Base-by-base conservation (phyloP, 2,329 filamentous ascomycete genomes). In the Westerdykella aurantiaca region DNA sequence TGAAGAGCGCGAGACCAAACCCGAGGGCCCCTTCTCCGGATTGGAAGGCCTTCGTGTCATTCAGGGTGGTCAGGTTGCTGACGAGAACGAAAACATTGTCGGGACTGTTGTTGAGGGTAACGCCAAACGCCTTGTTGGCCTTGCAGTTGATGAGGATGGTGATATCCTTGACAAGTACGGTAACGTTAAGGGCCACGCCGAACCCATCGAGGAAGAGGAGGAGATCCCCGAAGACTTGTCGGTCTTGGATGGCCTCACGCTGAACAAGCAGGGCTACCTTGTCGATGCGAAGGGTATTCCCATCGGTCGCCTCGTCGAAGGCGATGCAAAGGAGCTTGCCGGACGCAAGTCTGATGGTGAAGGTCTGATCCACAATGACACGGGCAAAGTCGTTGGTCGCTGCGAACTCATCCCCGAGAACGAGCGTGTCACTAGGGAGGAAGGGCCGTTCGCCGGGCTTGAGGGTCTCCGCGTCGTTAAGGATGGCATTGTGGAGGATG, bases 401-500 rank as follows among this genome's bases (percentile, higher is more conserved):
- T 78, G 76, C 48, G 76, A 80, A 55, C 69, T 80, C 23, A 78
- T 81, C 34, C 78, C 78, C 7, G 71, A 77, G 41, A 72, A 75
- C 43, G 75, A 81, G 61, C 74, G 74, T 37, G 76, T 79, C 48
- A 70, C 68, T 46, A 74, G 73, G 50, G 67, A 74, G 16, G 83
- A 86, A 50, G 83, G 83, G 0, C 81, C 82, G 12, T 88, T 88
- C 59, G 77, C 81, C 12, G 82, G 84, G 54, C 77, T 84, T 17
- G 70, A 76, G 34, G 81, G 80, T 39, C 78, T 81, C 48, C 82
- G 77, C 5, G 80, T 87, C 25, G 75, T 75, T 63, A 85, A 84
- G 66, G 82, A 85, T 34, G 83, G 83, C 41, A 83, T 80, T 47
- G 73, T 87, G 34, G 76, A 95, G 74, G 77, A 95, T 80, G 65